Evolutionary conservation across 805 yeast species (phyloP), one percentile per base, ranked within the genome.

Genomic region (Suhomyces sp.): DNA sequence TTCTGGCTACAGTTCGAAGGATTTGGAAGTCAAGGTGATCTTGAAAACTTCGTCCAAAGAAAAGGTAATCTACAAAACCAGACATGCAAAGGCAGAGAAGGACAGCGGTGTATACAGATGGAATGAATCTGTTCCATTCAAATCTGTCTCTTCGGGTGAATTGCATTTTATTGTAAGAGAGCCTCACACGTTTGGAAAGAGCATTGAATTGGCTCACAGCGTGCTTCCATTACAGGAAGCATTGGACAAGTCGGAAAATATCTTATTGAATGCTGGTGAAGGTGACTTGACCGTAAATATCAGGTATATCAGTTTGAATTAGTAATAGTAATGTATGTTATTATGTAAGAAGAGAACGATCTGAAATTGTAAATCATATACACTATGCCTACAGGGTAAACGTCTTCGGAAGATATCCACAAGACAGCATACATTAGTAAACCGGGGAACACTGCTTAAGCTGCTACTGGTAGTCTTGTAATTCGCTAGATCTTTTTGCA

Each of bases 141-240:
- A 81, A 62, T 85, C 93, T 5, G 75, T 86, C 4, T 69, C 84
- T 4, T 86, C 81, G 9, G 85, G 86, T 3, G 78, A 74, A 51
- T 62, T 92, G 42, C 72, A 82, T 2, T 81, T 93, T 62, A 76
- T 77, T 41, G 81, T 89, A 26, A 75, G 82, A 42, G 83, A 85
- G 33, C 87, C 82, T 62, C 94, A 88, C 65, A 79, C 83, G 2
- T 79, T 92, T 60, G 91, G 96, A 38, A 85, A 86, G 63, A 86
- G 82, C 59, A 72, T 74, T 26, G 88, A 82, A 52, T 51, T 90
- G 41, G 96, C 87, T 10, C 76, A 76, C 46, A 84, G 83, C 7
- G 74, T 81, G 38, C 60, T 90, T 29, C 68, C 71, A 10, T 70
- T 88, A 56, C 62, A 70, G 41, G 85, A 85, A 15, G 77, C 71